Percentiles rank a stretch among this genome's conserved stretches.
Conservation (phyloP, 2,329 filamentous ascomycete species). For the Hypoxylon sp. region DNA sequence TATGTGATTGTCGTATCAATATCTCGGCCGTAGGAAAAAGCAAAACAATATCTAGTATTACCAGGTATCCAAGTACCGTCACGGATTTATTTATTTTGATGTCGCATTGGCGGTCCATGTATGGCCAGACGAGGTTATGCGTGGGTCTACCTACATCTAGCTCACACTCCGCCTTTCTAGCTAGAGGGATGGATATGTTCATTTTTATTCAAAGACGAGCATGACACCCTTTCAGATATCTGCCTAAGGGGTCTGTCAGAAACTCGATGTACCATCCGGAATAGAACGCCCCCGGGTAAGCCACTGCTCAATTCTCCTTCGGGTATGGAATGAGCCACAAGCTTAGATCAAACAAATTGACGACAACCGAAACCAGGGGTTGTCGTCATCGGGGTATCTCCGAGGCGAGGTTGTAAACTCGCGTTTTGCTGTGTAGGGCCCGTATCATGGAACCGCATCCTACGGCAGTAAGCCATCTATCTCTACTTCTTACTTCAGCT, state of each 20-base stretch:
- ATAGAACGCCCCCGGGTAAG: background rate
- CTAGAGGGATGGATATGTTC: background rate
- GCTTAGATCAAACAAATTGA: constrained; percentile 10
- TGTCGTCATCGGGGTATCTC: constrained; percentile 23
- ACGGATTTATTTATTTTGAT: constrained; percentile 1
- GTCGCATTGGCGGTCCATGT: background rate
- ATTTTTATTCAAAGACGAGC: constrained; percentile 1
- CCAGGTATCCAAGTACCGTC: background rate
- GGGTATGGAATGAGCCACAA: constrained; percentile 1
- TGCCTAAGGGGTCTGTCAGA: background rate
- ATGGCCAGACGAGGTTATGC: background rate
- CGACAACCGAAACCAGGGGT: constrained; percentile 10
- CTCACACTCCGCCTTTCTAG: background rate
- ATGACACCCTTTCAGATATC: background rate
- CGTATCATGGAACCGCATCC: background rate
- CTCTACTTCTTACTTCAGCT: constrained; percentile 5
- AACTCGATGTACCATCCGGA: background rate
- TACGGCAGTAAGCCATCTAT: constrained; percentile 4
- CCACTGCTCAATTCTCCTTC: background rate
- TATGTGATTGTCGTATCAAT: background rate
- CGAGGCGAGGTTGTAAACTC: background rate
- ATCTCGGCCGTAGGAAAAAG: background rate
- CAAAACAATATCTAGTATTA: background rate
- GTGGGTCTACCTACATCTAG: background rate
- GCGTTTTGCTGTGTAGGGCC: background rate